A percentile compares a stretch with the other conserved stretches of the same genome.
phyloP scores from a whole-genome alignment of 2,329 filamentous ascomycete species.

The Curvularia hawaiiensis region DNA sequence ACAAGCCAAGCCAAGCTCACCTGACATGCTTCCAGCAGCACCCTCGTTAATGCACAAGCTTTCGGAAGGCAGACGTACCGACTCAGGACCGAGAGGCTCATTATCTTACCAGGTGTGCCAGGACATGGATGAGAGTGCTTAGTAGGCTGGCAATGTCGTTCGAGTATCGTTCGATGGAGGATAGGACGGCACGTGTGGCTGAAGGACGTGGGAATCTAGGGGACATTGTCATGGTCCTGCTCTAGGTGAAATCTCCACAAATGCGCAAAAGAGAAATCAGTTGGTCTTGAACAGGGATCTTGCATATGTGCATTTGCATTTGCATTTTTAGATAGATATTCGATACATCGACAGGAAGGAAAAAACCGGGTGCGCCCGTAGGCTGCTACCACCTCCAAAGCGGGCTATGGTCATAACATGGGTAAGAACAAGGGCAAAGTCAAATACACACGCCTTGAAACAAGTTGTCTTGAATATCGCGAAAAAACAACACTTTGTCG shows the following conservation, averaged over 20 bases:
- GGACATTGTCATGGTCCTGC: too few species aligned
- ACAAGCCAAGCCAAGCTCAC: background rate
- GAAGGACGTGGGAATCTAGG: background rate
- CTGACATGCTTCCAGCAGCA: background rate
- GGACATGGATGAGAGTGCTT: background rate
- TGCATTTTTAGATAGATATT: background rate
- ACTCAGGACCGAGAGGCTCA: background rate
- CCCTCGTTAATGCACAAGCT: background rate
- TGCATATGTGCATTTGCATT: background rate
- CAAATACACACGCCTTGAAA: slow-evolving; percentile 1
- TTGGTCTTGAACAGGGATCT: background rate
- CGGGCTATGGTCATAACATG: slow-evolving; percentile 11
- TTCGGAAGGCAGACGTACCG: background rate
- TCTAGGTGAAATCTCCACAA: too few species aligned
- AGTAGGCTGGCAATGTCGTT: background rate
- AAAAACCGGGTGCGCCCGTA: slow-evolving; percentile 12
- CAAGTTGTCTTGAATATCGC: background rate
- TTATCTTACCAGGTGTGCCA: background rate
- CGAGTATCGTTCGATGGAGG: slow-evolving; percentile 8
- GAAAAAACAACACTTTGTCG: background rate
- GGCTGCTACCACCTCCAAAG: slow-evolving; percentile 7
- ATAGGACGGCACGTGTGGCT: background rate
- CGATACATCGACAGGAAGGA: background rate
- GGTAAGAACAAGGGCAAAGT: slow-evolving; percentile 3
- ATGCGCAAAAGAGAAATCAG: background rate